A percentile compares a stretch with the other conserved stretches of the same genome.
Evolutionary conservation across 495 filamentous ascomycete genomes (phyloP).

Genomic region (Polyplosphaeria fusca): DNA sequence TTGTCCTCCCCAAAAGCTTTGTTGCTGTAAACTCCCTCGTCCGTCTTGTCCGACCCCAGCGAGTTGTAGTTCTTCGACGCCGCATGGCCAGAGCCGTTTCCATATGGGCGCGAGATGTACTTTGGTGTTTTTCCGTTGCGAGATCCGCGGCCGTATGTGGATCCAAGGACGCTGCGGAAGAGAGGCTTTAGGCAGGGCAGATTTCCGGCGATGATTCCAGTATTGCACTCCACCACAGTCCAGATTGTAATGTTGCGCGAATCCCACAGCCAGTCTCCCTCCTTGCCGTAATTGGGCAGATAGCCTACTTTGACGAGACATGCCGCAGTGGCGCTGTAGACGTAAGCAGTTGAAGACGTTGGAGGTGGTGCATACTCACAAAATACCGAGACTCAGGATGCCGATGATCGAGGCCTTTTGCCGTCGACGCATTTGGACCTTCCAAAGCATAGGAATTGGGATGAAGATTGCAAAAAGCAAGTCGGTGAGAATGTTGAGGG

Average conservation of each 20-base stretch:
- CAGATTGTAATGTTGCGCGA: constrained; percentile 33
- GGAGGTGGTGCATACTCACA: constrained; percentile 8
- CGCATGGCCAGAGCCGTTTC: constrained; percentile 13
- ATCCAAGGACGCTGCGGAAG: constrained; percentile 29
- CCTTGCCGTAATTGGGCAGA: constrained; percentile 22
- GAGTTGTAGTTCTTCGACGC: constrained; percentile 24
- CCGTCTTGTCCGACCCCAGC: constrained; percentile 11
- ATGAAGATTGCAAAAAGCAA: constrained; percentile 47
- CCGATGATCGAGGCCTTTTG: constrained; percentile 25
- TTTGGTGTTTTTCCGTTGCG: constrained; percentile 1
- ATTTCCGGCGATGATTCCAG: constrained; percentile 36
- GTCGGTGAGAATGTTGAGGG: constrained; percentile 49
- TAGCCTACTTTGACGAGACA: constrained; percentile 16
- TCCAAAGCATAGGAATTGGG: constrained; percentile 34
- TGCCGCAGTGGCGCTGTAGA: constrained; percentile 16
- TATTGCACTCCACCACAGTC: constrained; percentile 33
- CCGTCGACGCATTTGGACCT: constrained; percentile 26
- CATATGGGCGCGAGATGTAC: constrained; percentile 18
- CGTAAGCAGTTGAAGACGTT: too few relatives aligned
- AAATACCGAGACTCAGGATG: constrained; percentile 21
- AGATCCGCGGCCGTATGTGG: constrained; percentile 23
- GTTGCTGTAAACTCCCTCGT: background rate
- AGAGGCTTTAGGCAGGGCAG: constrained; percentile 38
- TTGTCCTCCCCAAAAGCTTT: constrained; percentile 1
- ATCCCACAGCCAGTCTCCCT: constrained; percentile 30